phyloP scores from a whole-genome alignment of 108 stramenopile genomes.

The Thalassiosira profunda region DNA sequence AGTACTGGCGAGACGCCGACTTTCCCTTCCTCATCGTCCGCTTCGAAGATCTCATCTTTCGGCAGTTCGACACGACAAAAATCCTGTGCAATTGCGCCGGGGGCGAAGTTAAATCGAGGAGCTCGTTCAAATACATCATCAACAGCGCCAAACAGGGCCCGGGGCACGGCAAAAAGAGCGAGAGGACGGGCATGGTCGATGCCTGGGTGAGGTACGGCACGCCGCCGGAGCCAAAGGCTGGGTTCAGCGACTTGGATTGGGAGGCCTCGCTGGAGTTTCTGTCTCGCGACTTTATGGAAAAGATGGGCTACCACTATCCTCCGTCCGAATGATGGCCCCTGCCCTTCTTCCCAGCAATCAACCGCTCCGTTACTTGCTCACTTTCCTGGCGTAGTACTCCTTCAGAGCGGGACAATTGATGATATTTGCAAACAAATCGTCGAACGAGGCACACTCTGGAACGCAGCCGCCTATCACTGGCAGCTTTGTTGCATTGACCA shows the following conservation, averaged over 20 bases:
- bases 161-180: slow-evolving; percentile 56
- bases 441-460: slow-evolving; percentile 24
- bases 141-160: slow-evolving; percentile 55
- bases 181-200: slow-evolving; percentile 57
- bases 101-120: slow-evolving; percentile 25
- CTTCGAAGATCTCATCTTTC: slow-evolving; percentile 83
- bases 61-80: slow-evolving; percentile 58
- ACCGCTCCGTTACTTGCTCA: slow-evolving; percentile 23
- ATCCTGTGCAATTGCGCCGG: slow-evolving; percentile 76
- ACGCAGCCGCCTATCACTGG: slow-evolving; percentile 18
- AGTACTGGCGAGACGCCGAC: slow-evolving; percentile 48
- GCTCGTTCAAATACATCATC: slow-evolving; percentile 48
- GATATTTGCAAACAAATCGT: slow-evolving; percentile 17
- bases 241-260: slow-evolving; percentile 19
- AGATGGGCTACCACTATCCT: too few relatives aligned
- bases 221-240: slow-evolving; percentile 13
- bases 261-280: slow-evolving; percentile 19
- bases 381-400: slow-evolving; percentile 19
- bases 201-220: slow-evolving; percentile 74
- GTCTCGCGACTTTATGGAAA: slow-evolving; percentile 10
- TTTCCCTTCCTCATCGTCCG: slow-evolving; percentile 72
- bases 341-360: slow-evolving; percentile 6
- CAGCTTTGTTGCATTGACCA: slow-evolving; percentile 29
- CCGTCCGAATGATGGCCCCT: too few relatives aligned
- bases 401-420: slow-evolving; percentile 19